These are phyloP conservation scores for Podospora appendiculata DNA, from an alignment of 495 filamentous ascomycete genomes.

Conservation along the genomic window DNA sequence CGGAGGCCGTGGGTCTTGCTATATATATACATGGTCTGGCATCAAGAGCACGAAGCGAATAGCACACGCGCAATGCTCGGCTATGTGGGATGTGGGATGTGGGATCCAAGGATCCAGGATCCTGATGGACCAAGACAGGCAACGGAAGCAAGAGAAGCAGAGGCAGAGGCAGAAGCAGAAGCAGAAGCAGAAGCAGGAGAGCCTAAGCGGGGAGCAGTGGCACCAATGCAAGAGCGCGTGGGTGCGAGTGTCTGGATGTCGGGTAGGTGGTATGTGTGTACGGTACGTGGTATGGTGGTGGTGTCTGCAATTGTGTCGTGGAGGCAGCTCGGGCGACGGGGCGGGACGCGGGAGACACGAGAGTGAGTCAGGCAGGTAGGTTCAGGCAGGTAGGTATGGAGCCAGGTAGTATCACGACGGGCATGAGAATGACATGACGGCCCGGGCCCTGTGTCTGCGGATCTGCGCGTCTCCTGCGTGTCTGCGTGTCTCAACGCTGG, in stretches of 20 bases:
- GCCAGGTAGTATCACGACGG: conserved; percentile 7
- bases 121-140: too few species aligned
- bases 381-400: too few species aligned
- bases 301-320: conserved; percentile 23
- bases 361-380: not conserved
- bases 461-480: not conserved
- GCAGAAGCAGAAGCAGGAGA: too few species aligned
- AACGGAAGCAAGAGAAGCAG: too few species aligned
- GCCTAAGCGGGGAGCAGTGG: too few species aligned
- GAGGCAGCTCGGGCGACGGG: conserved; percentile 6
- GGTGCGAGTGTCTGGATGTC: too few species aligned
- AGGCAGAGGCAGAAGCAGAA: too few species aligned
- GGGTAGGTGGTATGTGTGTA: too few species aligned
- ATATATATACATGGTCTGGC: conserved; percentile 23
- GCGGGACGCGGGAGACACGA: conserved; percentile 4
- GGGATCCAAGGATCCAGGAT: not conserved
- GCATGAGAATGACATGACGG: conserved; percentile 13
- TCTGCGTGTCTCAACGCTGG: conserved; percentile 2
- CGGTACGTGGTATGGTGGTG: too few species aligned
- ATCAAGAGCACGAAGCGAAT: not conserved
- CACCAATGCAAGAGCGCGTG: too few species aligned
- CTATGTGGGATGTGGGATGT: conserved; percentile 4
- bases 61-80: not conserved
- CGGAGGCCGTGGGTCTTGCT: conserved; percentile 16
- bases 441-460: not conserved